phyloP scores from a whole-genome alignment of 1,139 yeast species.

The Blastobotrys buckinghamii region DNA sequence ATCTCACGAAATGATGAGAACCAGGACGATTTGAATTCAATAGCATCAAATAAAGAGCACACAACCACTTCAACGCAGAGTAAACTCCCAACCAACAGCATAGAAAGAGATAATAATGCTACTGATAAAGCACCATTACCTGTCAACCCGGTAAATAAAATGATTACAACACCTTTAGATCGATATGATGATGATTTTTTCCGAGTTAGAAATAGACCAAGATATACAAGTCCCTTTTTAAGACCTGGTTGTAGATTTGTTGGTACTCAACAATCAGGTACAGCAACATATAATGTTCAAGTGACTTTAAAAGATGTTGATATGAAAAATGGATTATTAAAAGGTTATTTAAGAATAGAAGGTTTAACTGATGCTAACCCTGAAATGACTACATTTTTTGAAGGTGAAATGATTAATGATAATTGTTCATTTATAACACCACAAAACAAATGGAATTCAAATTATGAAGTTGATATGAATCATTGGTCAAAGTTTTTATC shows the following conservation, averaged over 20 bases:
- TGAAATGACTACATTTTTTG: constrained; percentile 78
- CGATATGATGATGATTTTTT: constrained; percentile 1
- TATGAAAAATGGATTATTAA: constrained; percentile 50
- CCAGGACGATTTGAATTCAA: too few species aligned
- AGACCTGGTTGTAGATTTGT: constrained; percentile 58
- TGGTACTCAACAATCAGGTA: constrained; percentile 74
- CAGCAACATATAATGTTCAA: constrained; percentile 57
- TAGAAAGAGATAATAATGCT: not conserved
- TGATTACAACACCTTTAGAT: not conserved
- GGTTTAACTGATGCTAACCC: constrained; percentile 77
- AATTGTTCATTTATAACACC: constrained; percentile 45
- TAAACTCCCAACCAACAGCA: not conserved
- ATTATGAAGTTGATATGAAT: constrained; percentile 62
- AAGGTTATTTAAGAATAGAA: constrained; percentile 75
- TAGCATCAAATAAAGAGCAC: too few species aligned
- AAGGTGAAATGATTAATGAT: constrained; percentile 76
- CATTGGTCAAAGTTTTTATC: constrained; percentile 82
- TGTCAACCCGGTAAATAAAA: not conserved
- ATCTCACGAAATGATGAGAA: too few species aligned
- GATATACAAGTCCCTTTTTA: constrained; percentile 30
- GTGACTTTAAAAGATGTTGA: constrained; percentile 73
- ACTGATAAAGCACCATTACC: not conserved
- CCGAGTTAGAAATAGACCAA: not conserved
- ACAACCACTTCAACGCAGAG: too few species aligned
- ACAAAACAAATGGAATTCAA: constrained; percentile 53